Conservation (phyloP, 495 filamentous ascomycete species). For the Articulospora tetracladia region DNA sequence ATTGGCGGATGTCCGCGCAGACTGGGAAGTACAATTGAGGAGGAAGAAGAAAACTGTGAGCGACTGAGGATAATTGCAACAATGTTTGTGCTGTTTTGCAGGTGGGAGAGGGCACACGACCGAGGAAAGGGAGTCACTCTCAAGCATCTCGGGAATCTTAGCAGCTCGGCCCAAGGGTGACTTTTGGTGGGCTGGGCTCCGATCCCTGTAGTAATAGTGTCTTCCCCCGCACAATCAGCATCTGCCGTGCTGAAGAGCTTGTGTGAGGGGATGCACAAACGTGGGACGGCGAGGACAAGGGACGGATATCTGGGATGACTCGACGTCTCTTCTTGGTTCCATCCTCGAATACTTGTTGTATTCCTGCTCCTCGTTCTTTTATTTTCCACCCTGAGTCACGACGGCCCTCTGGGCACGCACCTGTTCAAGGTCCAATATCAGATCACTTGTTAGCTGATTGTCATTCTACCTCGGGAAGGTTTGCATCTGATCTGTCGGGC, state of each 20-base stretch:
- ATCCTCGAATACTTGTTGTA: too few relatives aligned
- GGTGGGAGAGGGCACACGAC: constrained; percentile 7
- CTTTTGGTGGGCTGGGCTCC: not conserved
- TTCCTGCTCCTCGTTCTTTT: too few relatives aligned
- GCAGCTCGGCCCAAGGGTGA: constrained; percentile 1
- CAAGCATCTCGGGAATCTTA: not conserved
- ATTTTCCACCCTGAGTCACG: too few relatives aligned
- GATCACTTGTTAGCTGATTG: not conserved
- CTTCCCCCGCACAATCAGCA: not conserved
- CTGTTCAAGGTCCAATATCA: not conserved
- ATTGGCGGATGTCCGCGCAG: not conserved
- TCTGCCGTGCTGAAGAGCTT: not conserved
- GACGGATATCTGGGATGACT: not conserved
- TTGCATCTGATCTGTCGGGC: not conserved
- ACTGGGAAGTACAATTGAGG: not conserved
- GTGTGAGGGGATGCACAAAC: not conserved
- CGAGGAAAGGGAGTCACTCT: not conserved
- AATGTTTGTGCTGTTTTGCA: not conserved
- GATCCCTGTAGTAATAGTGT: not conserved
- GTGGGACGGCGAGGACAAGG: not conserved
- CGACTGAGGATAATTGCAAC: not conserved
- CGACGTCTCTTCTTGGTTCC: not conserved
- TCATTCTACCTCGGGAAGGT: not conserved
- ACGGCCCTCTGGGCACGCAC: not conserved
- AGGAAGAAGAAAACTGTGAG: not conserved